Evolutionary conservation across 768 basidiomycete species (phyloP).

Genomic region (Rhodotorula taiwanensis): DNA sequence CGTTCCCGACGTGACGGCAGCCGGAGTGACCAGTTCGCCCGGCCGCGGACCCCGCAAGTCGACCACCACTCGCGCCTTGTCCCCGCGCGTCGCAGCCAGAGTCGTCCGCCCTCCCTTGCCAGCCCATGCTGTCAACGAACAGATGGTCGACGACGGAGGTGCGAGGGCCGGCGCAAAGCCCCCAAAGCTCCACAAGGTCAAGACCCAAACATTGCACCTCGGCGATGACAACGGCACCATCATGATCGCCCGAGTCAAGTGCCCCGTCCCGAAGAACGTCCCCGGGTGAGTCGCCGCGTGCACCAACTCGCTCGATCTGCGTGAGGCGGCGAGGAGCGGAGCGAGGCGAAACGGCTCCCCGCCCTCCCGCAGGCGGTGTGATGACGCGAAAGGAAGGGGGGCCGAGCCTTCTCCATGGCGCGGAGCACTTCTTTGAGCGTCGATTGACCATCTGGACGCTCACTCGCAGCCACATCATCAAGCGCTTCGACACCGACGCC

Average conservation of each 20-base stretch:
- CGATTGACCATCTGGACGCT: no score
- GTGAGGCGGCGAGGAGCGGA: no score
- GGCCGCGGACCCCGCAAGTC: slow-evolving; percentile 9
- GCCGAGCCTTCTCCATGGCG: no score
- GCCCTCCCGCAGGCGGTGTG: no score
- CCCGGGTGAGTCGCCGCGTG: slow-evolving; percentile 21
- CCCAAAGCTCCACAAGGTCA: slow-evolving; percentile 25
- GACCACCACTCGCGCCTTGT: slow-evolving; percentile 19
- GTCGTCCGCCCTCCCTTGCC: slow-evolving; percentile 18
- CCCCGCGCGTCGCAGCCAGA: slow-evolving; percentile 11
- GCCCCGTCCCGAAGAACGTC: slow-evolving; percentile 33
- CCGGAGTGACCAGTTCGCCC: not conserved
- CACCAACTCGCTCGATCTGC: no score
- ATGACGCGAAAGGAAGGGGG: no score
- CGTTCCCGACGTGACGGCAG: not conserved
- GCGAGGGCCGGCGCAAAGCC: slow-evolving; percentile 2
- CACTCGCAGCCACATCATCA: slow-evolving; percentile 37
- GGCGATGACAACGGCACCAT: slow-evolving; percentile 27
- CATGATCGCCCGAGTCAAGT: slow-evolving; percentile 35
- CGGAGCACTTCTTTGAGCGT: no score
- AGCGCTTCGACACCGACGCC: slow-evolving; percentile 40
- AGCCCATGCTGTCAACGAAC: slow-evolving; percentile 15
- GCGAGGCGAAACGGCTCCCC: no score
- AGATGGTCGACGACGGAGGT: slow-evolving; percentile 1
- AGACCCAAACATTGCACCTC: slow-evolving; percentile 32